Evolutionary conservation across 2,329 filamentous ascomycete genomes (phyloP).

Genomic region (Arachnomyces sp.): DNA sequence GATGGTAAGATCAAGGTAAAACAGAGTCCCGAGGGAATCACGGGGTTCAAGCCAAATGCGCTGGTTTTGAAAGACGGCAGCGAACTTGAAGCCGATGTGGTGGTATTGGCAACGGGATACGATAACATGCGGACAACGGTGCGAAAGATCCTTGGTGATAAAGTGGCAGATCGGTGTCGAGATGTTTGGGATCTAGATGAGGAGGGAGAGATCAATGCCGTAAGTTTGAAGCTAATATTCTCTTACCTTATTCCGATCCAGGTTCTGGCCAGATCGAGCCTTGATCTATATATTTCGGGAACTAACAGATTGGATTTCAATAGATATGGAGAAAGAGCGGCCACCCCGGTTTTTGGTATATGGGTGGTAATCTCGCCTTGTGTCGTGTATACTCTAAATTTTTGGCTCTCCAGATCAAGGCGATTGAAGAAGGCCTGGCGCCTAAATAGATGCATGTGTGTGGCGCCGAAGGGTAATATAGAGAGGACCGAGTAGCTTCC

Average conservation of each 20-base stretch:
- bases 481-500: too few species aligned
- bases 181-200: constrained; percentile 56
- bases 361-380: constrained; percentile 57
- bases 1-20: constrained; percentile 56
- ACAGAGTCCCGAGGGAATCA: constrained; percentile 48
- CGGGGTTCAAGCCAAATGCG: constrained; percentile 41
- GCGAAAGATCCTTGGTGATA: constrained; percentile 54
- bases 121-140: constrained; percentile 61
- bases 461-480: too few species aligned
- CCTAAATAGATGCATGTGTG: constrained; percentile 1
- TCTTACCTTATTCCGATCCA: background rate
- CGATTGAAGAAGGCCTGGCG: constrained; percentile 32
- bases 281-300: background rate
- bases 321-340: constrained; percentile 50
- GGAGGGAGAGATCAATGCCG: constrained; percentile 47
- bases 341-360: constrained; percentile 59
- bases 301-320: background rate
- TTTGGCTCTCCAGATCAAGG: constrained; percentile 46
- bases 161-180: constrained; percentile 49
- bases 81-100: constrained; percentile 53
- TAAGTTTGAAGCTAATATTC: constrained; percentile 12
- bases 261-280: background rate
- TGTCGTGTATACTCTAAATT: constrained; percentile 54
- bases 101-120: constrained; percentile 58
- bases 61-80: constrained; percentile 48